Evolutionary conservation across 2,329 filamentous ascomycete species (phyloP).

Genomic region (Sporothrix protearum): DNA sequence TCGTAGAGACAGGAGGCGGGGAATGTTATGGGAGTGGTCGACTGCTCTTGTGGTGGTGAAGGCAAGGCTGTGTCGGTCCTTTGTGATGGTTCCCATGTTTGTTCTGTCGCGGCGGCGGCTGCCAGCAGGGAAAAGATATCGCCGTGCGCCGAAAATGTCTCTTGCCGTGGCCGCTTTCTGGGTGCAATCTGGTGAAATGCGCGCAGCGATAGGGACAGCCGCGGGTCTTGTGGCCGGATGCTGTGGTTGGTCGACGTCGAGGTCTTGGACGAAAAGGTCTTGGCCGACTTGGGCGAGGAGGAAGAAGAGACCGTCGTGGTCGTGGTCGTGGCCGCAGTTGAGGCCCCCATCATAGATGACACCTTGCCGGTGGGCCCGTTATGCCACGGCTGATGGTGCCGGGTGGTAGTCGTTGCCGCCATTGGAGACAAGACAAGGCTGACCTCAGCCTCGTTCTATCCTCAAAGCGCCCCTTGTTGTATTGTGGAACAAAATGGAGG

Average conservation of each 20-base stretch:
- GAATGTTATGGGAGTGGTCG: not conserved
- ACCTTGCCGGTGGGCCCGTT: not conserved
- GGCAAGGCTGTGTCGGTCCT: not conserved
- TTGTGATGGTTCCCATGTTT: not conserved
- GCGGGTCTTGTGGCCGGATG: constrained; percentile 11
- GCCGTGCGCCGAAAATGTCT: not conserved
- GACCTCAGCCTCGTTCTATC: not conserved
- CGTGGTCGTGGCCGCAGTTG: not conserved
- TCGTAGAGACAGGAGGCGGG: constrained; percentile 18
- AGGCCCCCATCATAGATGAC: not conserved
- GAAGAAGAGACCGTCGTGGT: not conserved
- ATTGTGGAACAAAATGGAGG: not conserved
- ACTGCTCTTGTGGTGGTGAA: not conserved
- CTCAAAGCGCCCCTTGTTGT: not conserved
- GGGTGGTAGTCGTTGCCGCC: constrained; percentile 10
- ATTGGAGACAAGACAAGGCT: not conserved
- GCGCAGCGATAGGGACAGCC: constrained; percentile 16
- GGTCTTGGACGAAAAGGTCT: not conserved
- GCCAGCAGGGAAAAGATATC: not conserved
- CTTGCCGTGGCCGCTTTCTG: constrained; percentile 14
- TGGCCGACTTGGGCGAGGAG: not conserved
- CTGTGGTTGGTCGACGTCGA: not conserved
- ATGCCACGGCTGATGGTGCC: constrained; percentile 8
- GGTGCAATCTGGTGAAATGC: constrained; percentile 15
- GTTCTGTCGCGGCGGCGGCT: not conserved